phyloP scores from a whole-genome alignment of 164 flowering plant species.

The Magnolia officinalis region DNA sequence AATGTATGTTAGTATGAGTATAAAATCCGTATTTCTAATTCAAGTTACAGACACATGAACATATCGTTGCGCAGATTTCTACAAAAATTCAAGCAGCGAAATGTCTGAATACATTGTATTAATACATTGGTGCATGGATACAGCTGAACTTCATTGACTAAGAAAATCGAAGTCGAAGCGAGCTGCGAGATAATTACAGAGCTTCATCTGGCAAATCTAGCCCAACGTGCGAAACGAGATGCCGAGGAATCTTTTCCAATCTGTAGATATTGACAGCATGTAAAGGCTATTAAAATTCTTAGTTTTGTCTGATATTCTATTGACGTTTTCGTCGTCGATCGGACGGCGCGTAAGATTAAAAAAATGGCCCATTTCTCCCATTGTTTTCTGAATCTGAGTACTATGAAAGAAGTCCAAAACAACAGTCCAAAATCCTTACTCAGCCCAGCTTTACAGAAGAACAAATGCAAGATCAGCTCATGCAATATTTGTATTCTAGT shows the following conservation, averaged over 20 bases:
- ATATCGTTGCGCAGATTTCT: too few species aligned
- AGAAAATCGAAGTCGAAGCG: background rate
- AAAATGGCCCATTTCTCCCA: background rate
- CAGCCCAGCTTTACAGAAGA: constrained; percentile 1
- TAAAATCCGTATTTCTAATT: too few species aligned
- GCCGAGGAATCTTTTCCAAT: background rate
- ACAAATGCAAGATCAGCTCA: constrained; percentile 9
- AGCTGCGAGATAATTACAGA: background rate
- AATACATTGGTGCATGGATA: too few species aligned
- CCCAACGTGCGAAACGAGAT: background rate
- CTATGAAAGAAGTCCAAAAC: background rate
- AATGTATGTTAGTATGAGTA: too few species aligned
- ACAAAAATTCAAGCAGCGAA: too few species aligned
- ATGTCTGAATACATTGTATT: too few species aligned
- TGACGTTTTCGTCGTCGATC: background rate
- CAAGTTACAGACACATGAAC: too few species aligned
- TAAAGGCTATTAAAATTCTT: constrained; percentile 2
- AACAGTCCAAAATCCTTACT: constrained; percentile 10
- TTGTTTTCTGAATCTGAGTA: constrained; percentile 1
- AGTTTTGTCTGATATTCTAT: background rate
- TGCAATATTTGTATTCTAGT: background rate
- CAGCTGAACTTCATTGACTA: background rate
- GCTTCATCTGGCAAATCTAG: constrained; percentile 4
- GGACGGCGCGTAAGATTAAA: background rate
- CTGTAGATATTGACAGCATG: background rate